phyloP scores from a whole-genome alignment of 352 stramenopile species.

The Pythium insidiosum region DNA sequence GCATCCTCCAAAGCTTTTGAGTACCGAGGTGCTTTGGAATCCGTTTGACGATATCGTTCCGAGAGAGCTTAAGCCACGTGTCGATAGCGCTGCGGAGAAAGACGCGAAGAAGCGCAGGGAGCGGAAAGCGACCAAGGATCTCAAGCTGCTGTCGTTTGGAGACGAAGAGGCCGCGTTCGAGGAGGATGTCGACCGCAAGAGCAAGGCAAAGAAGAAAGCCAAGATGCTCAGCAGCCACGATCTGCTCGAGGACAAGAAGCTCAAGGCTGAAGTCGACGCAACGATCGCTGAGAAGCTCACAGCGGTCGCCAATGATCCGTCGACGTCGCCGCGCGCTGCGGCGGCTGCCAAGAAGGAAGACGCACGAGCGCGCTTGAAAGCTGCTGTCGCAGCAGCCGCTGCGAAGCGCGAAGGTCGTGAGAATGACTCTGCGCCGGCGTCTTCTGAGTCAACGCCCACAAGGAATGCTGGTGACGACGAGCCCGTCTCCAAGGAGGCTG shows the following conservation, averaged over 20 bases:
- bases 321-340: no score
- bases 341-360: constrained; percentile 33
- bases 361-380: constrained; percentile 28
- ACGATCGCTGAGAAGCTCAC: constrained; percentile 43
- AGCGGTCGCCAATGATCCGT: constrained; percentile 5
- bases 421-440: no score
- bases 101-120: constrained; percentile 70
- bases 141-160: constrained; percentile 94
- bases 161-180: constrained; percentile 81
- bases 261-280: constrained; percentile 55
- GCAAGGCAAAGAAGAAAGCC: constrained; percentile 40
- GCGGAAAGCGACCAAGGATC: constrained; percentile 89
- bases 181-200: constrained; percentile 24
- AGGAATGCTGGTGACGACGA: no score
- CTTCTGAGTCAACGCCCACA: no score
- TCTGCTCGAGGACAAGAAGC: constrained; percentile 46
- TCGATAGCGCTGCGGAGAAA: constrained; percentile 18
- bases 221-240: constrained; percentile 75
- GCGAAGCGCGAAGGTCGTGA: no score
- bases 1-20: constrained; percentile 67
- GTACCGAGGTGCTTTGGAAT: constrained; percentile 90
- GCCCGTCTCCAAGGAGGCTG: constrained; percentile 5
- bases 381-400: constrained; percentile 29
- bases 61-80: constrained; percentile 20
- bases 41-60: constrained; percentile 94